Base-by-base conservation (phyloP, 2,329 filamentous ascomycete species). In the Emericellopsis atlantica region DNA sequence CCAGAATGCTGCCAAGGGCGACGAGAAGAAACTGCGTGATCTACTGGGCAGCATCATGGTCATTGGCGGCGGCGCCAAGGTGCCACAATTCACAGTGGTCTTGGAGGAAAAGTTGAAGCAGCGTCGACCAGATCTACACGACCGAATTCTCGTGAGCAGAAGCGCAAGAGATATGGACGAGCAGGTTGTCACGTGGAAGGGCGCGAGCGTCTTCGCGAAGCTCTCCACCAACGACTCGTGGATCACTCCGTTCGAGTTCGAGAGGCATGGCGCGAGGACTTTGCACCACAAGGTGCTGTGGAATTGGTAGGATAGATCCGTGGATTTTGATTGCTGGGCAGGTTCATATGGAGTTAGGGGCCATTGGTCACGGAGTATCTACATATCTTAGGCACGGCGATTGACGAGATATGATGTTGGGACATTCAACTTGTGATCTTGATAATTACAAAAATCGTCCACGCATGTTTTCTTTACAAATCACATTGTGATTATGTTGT, bases 121-220 rank as follows among this genome's bases (percentile, higher is more conserved):
- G 46, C 70, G 81, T 39, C 62, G 75, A 35, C 75, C 75, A 4
- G 77, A 81, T 48, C 60, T 81, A 36, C 60, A 61, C 16, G 78
- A 81, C 26, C 67, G 69, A 44, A 77, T 81, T 46, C 61, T 79
- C 21, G 76, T 81, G 40, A 78, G 75, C 45, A 67, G 72, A 45
- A 92, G 71, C 71, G 92, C 92, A 0, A 72, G 90, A 52, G 92
- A 98, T 52, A 82, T 98, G 66, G 92, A 98, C 61, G 87, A 92
- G 45, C 88, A 95, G 62, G 89, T 96, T n/a, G 84, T 96, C 40
- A 81, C 82, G 8, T 98, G 92, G 92, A 98, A 98, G 71, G 92
- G 92, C 4, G 92, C 86, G 1, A 95, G 88, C 56, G 89, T 98
- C 14, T 98, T 95, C 67, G 89, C 87, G 3, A 88, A 94, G 64